phyloP scores from a whole-genome alignment of 192 early-diverging fungal species.

The Entomortierella chlamydospora region DNA sequence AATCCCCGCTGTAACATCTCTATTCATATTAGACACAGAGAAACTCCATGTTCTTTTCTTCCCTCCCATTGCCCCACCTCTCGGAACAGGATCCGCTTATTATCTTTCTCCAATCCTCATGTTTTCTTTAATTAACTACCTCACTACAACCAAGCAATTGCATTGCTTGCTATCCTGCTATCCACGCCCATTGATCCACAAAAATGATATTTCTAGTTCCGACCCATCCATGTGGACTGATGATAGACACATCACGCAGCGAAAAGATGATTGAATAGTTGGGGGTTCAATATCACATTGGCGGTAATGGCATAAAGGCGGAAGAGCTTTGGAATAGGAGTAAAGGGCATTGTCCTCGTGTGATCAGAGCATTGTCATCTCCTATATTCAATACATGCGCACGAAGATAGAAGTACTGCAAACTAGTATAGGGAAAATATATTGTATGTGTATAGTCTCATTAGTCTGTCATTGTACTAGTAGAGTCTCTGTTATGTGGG shows the following conservation, averaged over 20 bases:
- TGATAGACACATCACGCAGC: not conserved
- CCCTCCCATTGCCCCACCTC: not conserved
- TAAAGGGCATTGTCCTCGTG: not conserved
- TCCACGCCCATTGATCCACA: not conserved
- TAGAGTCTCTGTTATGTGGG: no score
- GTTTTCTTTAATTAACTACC: not conserved
- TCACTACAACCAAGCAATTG: no score
- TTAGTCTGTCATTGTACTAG: no score
- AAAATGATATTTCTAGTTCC: not conserved
- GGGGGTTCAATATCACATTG: not conserved
- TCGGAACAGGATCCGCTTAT: slow-evolving; percentile 1
- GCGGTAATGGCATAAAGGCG: no score
- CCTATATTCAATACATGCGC: no score
- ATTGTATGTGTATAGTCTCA: no score
- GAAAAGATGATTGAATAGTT: not conserved
- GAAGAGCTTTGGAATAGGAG: not conserved
- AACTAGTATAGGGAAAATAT: no score
- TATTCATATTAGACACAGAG: no score
- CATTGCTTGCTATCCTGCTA: not conserved
- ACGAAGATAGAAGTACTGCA: no score
- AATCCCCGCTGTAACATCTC: no score
- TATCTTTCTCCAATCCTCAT: not conserved
- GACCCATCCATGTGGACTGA: not conserved
- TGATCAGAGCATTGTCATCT: no score
- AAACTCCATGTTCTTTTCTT: no score